Evolutionary conservation across 2,329 filamentous ascomycete genomes (phyloP).

Genomic region (Sporothrix humicola): DNA sequence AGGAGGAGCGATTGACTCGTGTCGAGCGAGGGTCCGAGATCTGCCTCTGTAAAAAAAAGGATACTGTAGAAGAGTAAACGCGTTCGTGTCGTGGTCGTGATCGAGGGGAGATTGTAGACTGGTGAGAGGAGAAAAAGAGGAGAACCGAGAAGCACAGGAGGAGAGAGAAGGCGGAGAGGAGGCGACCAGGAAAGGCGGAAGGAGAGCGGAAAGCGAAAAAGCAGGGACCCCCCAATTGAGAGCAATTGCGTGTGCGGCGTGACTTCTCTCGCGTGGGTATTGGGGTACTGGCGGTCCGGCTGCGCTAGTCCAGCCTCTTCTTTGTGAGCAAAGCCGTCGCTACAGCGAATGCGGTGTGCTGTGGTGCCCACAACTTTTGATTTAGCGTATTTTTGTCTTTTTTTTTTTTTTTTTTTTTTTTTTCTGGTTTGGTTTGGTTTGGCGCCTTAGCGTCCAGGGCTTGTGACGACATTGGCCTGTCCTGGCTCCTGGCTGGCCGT

Average conservation of each 20-base stretch:
- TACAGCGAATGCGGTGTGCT: background rate
- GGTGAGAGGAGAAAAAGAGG: background rate
- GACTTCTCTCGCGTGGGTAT: constrained; percentile 8
- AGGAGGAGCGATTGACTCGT: background rate
- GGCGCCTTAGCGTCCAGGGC: background rate
- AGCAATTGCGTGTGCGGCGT: constrained; percentile 25
- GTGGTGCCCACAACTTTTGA: constrained; percentile 17
- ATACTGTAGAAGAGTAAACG: background rate
- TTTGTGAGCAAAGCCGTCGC: too few relatives aligned
- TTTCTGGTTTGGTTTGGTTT: background rate
- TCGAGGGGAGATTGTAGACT: background rate
- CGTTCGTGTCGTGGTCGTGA: background rate
- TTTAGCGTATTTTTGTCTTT: background rate
- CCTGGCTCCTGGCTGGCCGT: too few relatives aligned
- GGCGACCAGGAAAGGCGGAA: background rate
- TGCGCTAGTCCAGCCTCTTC: constrained; percentile 10
- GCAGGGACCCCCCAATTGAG: constrained; percentile 16
- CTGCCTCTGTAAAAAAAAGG: background rate
- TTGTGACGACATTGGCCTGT: constrained; percentile 5
- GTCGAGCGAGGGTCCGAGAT: background rate
- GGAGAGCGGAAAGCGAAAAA: background rate
- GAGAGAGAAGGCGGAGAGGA: background rate
- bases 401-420: background rate
- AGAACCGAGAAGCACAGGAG: background rate
- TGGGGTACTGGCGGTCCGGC: background rate